Percentiles rank a stretch among this genome's conserved stretches.
phyloP scores from a whole-genome alignment of 352 stramenopile species.

The Pythium myriotylum region DNA sequence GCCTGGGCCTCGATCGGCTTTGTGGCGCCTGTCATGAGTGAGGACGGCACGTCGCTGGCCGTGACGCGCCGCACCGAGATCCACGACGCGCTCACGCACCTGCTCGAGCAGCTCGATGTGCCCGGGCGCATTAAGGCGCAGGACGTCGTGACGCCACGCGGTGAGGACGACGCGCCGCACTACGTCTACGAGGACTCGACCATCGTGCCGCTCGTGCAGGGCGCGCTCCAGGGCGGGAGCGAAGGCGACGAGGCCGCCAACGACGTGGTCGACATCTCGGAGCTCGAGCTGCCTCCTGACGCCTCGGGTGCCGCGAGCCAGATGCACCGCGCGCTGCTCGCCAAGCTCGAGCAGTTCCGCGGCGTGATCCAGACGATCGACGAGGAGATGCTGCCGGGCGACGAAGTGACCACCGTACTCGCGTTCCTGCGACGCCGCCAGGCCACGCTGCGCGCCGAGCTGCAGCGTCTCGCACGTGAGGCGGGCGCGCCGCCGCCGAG shows the following conservation, averaged over 20 bases:
- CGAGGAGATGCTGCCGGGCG: conserved; percentile 15
- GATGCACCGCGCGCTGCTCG: conserved; percentile 14
- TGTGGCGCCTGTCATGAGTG: too few relatives aligned
- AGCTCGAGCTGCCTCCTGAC: conserved; percentile 16
- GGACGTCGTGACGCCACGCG: conserved; percentile 17
- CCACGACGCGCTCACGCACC: conserved; percentile 14
- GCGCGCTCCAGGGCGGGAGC: conserved; percentile 4
- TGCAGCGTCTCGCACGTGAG: conserved; percentile 20
- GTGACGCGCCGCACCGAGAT: conserved; percentile 2
- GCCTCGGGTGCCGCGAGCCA: conserved; percentile 11
- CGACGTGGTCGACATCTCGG: conserved; percentile 16
- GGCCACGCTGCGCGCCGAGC: conserved; percentile 17
- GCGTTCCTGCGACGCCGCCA: conserved; percentile 23
- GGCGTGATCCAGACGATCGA: conserved; percentile 27
- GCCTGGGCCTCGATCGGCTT: conserved; percentile 4
- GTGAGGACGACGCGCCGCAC: conserved; percentile 24
- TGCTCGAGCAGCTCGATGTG: conserved; percentile 26
- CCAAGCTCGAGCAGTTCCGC: conserved; percentile 26
- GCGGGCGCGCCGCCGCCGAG: neutral
- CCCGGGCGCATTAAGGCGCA: conserved; percentile 25
- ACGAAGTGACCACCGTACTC: conserved; percentile 19
- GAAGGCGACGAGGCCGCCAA: conserved; percentile 5
- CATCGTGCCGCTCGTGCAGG: conserved; percentile 15
- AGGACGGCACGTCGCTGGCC: neutral
- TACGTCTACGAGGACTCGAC: conserved; percentile 25